Evolutionary conservation across 1,139 yeast species (phyloP).

Genomic region (Debaryomyces subglobosus): DNA sequence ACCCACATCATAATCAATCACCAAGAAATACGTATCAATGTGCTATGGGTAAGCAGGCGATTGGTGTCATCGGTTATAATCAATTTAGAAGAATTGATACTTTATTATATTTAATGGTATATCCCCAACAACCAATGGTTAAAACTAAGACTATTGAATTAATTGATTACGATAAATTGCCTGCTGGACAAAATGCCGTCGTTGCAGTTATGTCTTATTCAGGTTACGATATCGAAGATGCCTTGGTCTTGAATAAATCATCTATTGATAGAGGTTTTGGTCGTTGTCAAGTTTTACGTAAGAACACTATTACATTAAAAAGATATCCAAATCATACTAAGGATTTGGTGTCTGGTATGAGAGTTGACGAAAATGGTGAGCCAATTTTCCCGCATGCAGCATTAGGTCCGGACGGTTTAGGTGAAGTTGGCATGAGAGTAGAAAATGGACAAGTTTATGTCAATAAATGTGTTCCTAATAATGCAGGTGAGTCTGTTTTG

Average conservation of each 20-base stretch:
- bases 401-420: constrained; percentile 93
- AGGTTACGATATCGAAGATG: constrained; percentile 99
- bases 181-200: constrained; percentile 99
- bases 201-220: constrained; percentile 99
- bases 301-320: constrained; percentile 85
- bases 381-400: constrained; percentile 87
- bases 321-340: constrained; percentile 92
- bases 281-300: constrained; percentile 95
- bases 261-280: constrained; percentile 97
- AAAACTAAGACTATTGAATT: constrained; percentile 95
- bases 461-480: constrained; percentile 89
- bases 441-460: constrained; percentile 93
- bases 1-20: constrained; percentile 98
- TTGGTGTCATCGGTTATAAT: constrained; percentile 97
- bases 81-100: constrained; percentile 97
- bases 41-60: constrained; percentile 99
- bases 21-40: constrained; percentile 99
- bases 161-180: constrained; percentile 91
- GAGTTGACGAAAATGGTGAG: constrained; percentile 76
- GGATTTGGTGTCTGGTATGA: constrained; percentile 89
- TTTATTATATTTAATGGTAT: constrained; percentile 88
- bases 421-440: constrained; percentile 91
- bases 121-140: constrained; percentile 99
- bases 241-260: constrained; percentile 88
- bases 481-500: constrained; percentile 75